Evolutionary conservation across 2,329 filamentous ascomycete species (phyloP), one percentile per base, ranked within the genome.

Genomic region (Exophiala phaeomuriformis): DNA sequence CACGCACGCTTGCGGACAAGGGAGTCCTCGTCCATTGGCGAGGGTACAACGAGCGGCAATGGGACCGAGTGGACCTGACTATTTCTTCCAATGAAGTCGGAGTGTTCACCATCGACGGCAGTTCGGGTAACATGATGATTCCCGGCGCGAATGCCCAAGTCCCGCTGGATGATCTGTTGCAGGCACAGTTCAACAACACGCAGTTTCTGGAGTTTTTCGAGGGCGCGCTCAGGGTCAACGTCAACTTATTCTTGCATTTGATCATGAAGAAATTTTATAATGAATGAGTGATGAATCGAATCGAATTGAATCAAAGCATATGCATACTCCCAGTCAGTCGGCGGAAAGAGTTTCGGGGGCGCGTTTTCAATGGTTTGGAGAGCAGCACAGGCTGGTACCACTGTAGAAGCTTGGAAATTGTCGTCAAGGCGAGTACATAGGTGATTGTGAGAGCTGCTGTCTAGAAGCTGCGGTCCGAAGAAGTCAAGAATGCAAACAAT

Each of bases 201-300:
- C 90, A 96, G 72, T 95, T 95, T 69, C 90, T 97, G 82, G 90
- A 88, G 66, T 77, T 97, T 56, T 98, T 98, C 66, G 89, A 94
- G 68, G 84, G 85, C 51, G 81, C 79, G 59, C 77, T 96, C 67
- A 85, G 86, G 71, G 80, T 98, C 66, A 97, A 97, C 70, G 93
- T 98, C 66, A 98, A 98, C 75, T 71, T 98, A 66, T 82, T 98
- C 73, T 77, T 98, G 76, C 93, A 98, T 78, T 77, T 97, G 70
- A 81, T 98, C 63, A 97, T 97, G 77, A 95, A 94, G 81, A 98
- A 98, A 78, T 98, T 98, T 71, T 98, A 98, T 65, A 76, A 76
- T 61, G 72, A 75, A 63, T 73, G 58, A 56, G 33, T 43, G 47
- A 59, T 32, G 56, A 55, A 32, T 19, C 19, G 19, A 19, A 19